Evolutionary conservation across 176 grass and related monocot genomes (phyloP).

Genomic region (Oryza punctata): DNA sequence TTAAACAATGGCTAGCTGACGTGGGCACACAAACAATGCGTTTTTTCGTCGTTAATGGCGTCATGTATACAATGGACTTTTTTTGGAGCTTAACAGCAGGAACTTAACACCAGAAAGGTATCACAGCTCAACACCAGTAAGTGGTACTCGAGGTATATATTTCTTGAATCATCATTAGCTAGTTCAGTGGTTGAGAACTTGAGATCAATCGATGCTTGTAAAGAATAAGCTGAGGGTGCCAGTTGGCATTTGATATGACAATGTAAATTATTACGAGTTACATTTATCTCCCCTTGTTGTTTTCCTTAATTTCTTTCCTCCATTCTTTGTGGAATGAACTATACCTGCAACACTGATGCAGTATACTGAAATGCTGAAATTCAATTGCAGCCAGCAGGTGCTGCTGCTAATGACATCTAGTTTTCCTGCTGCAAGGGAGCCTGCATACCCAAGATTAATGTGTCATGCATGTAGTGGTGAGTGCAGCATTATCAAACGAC

Average conservation of each 20-base stretch:
- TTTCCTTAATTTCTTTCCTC: background rate
- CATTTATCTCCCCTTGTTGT: background rate
- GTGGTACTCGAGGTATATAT: too few relatives aligned
- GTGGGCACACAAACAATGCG: background rate
- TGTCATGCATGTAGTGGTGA: background rate
- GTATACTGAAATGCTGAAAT: background rate
- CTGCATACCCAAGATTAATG: background rate
- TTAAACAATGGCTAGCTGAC: background rate
- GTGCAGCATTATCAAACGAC: too few relatives aligned
- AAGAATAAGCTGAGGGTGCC: conserved; percentile 23
- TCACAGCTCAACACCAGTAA: background rate
- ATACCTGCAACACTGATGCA: background rate
- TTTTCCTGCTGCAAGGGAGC: too few relatives aligned
- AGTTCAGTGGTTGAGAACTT: background rate
- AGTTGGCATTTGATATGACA: background rate
- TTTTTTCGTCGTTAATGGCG: background rate
- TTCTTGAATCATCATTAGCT: too few relatives aligned
- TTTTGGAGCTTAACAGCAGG: conserved; percentile 3
- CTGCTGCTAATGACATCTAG: too few relatives aligned
- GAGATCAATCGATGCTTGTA: conserved; percentile 15
- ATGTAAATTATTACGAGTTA: background rate
- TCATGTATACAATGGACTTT: background rate
- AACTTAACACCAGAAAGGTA: too few relatives aligned
- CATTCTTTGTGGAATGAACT: background rate
- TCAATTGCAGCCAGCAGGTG: background rate